These are phyloP conservation scores for Xylaria sp. DNA, from an alignment of 2,329 filamentous ascomycete genomes.

Conservation along the genomic window DNA sequence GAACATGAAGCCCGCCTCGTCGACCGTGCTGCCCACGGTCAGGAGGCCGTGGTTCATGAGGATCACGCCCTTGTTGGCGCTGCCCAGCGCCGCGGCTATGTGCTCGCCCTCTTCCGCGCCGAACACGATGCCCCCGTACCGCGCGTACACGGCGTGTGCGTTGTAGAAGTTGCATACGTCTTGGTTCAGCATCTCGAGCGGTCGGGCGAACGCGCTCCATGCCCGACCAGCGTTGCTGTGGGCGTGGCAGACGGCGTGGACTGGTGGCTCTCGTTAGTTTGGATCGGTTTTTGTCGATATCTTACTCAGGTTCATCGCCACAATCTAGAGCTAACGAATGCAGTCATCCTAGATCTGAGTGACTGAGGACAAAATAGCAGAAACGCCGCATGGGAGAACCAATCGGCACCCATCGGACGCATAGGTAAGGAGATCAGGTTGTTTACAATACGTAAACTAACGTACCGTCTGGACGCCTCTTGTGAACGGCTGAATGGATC, in stretches of 20 bases:
- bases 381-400: not conserved
- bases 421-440: not conserved
- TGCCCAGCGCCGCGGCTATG: conserved; percentile 71
- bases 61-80: conserved; percentile 65
- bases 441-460: not conserved
- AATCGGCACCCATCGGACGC: conserved; percentile 8
- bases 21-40: conserved; percentile 76
- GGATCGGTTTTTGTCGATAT: not conserved
- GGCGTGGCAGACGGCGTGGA: conserved; percentile 74
- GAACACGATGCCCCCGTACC: conserved; percentile 63
- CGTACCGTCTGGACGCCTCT: conserved; percentile 60
- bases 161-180: conserved; percentile 73
- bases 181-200: conserved; percentile 76
- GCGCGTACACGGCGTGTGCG: conserved; percentile 71
- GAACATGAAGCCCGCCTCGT: conserved; percentile 78
- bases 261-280: conserved; percentile 53
- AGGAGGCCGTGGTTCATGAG: conserved; percentile 75
- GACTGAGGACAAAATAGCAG: not conserved
- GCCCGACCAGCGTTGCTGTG: conserved; percentile 74
- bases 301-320: not conserved
- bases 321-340: not conserved
- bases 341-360: not conserved
- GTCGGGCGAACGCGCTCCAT: conserved; percentile 71
- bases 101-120: conserved; percentile 71
- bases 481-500: conserved; percentile 76